Evolutionary conservation across 2,329 filamentous ascomycete genomes (phyloP).

Genomic region (Aaosphaeria pasadenensis): DNA sequence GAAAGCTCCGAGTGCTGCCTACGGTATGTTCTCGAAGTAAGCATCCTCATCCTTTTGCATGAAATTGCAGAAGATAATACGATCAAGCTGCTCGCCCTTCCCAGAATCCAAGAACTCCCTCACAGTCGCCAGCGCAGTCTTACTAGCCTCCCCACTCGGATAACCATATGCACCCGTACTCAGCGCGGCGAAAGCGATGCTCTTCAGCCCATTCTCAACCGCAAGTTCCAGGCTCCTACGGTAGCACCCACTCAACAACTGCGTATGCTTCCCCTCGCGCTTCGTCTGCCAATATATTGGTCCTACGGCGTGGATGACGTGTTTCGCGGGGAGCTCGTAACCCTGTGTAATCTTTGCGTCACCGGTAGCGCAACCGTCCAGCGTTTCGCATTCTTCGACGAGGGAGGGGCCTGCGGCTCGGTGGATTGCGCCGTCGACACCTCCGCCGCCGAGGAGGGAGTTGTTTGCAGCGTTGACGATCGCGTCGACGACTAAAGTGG

Average conservation of each 20-base stretch:
- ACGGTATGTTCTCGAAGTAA: slow-evolving; percentile 73
- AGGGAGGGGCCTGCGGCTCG: slow-evolving; percentile 70
- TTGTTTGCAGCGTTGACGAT: slow-evolving; percentile 93
- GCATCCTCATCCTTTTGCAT: slow-evolving; percentile 71
- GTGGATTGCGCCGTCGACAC: slow-evolving; percentile 77
- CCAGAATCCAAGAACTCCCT: slow-evolving; percentile 52
- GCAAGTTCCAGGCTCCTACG: slow-evolving; percentile 69
- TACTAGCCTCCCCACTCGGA: slow-evolving; percentile 69
- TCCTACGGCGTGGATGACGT: slow-evolving; percentile 88
- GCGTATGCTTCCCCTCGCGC: slow-evolving; percentile 35
- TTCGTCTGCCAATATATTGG: slow-evolving; percentile 63
- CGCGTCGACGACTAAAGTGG: slow-evolving; percentile 70
- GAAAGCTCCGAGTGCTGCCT: slow-evolving; percentile 39
- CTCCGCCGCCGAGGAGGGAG: slow-evolving; percentile 78
- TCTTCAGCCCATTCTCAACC: slow-evolving; percentile 61
- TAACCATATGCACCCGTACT: slow-evolving; percentile 92
- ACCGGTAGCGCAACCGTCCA: slow-evolving; percentile 74
- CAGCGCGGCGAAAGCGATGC: slow-evolving; percentile 77
- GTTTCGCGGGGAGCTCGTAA: slow-evolving; percentile 70
- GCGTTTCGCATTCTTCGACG: slow-evolving; percentile 64
- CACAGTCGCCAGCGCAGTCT: slow-evolving; percentile 64
- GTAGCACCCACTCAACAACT: slow-evolving; percentile 64
- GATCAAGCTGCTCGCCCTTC: slow-evolving; percentile 56
- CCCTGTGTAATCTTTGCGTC: slow-evolving; percentile 78
- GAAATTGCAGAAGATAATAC: slow-evolving; percentile 84